phyloP scores from a whole-genome alignment of 208 protist species.

The Leishmania tropica region DNA sequence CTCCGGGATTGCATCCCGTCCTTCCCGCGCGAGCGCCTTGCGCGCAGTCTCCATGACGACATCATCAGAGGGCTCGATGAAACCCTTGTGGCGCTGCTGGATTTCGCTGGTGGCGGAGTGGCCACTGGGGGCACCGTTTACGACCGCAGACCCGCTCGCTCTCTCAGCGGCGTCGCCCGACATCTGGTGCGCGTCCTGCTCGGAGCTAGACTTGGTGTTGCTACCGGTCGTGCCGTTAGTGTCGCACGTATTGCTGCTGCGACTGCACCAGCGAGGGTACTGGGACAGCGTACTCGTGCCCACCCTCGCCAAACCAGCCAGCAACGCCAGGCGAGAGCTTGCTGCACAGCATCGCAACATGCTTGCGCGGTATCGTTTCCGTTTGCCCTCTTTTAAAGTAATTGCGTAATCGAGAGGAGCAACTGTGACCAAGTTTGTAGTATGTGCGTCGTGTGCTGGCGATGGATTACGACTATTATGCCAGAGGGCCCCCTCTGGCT shows the following conservation, averaged over 20 bases:
- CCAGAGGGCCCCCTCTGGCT: not conserved
- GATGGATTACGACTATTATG: not conserved
- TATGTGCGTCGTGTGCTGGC: not conserved
- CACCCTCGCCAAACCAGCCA: not conserved
- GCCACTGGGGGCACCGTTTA: not conserved
- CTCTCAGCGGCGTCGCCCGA: not conserved
- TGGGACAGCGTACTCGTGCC: not conserved
- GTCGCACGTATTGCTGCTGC: not conserved
- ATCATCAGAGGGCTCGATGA: conserved; percentile 83
- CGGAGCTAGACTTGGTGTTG: not conserved
- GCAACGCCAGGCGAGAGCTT: conserved; percentile 12
- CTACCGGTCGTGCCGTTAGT: not conserved
- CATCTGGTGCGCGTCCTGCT: not conserved
- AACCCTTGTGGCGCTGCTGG: conserved; percentile 50
- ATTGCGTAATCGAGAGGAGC: not conserved
- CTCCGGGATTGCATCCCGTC: conserved; percentile 70
- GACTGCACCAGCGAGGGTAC: conserved; percentile 23
- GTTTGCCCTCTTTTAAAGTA: not conserved
- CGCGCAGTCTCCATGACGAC: conserved; percentile 87
- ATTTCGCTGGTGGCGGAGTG: conserved; percentile 19
- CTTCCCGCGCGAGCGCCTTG: conserved; percentile 78
- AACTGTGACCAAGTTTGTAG: not conserved
- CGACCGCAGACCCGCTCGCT: not conserved
- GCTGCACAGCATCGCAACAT: conserved; percentile 27
- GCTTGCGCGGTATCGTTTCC: not conserved